These are phyloP conservation scores for Lipomyces japonicus DNA, from an alignment of 805 yeast species.

Conservation along the genomic window DNA sequence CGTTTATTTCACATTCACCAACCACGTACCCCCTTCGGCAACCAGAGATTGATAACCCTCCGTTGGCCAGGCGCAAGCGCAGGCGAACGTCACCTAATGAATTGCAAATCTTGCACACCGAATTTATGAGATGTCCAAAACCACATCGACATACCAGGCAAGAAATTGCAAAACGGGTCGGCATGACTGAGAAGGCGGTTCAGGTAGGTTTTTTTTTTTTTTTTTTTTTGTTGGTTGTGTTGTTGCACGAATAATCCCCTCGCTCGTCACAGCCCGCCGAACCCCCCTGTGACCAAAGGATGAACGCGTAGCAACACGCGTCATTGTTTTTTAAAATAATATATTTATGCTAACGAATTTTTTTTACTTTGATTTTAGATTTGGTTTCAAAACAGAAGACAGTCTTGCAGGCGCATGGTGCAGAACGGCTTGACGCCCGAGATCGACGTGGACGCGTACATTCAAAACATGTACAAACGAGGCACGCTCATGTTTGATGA, in stretches of 20 bases:
- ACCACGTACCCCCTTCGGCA: conserved; percentile 80
- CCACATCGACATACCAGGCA: conserved; percentile 75
- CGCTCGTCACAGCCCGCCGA: too few relatives aligned
- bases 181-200: conserved; percentile 96
- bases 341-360: background rate
- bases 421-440: conserved; percentile 6
- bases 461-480: background rate
- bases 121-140: conserved; percentile 70
- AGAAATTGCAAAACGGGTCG: conserved; percentile 73
- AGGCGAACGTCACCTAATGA: conserved; percentile 92
- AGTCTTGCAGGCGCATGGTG: conserved; percentile 48
- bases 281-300: too few relatives aligned
- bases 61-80: conserved; percentile 87
- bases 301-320: too few relatives aligned
- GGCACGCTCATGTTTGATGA: background rate
- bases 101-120: conserved; percentile 71
- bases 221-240: background rate
- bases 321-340: background rate
- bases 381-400: conserved; percentile 97
- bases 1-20: conserved; percentile 91
- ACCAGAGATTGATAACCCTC: conserved; percentile 84
- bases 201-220: conserved; percentile 43
- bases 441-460: conserved; percentile 15
- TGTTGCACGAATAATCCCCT: too few relatives aligned
- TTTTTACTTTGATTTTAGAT: conserved; percentile 41